These are phyloP conservation scores for Ceratocystis huliohia DNA, from an alignment of 2,329 filamentous ascomycete genomes.

Conservation along the genomic window DNA sequence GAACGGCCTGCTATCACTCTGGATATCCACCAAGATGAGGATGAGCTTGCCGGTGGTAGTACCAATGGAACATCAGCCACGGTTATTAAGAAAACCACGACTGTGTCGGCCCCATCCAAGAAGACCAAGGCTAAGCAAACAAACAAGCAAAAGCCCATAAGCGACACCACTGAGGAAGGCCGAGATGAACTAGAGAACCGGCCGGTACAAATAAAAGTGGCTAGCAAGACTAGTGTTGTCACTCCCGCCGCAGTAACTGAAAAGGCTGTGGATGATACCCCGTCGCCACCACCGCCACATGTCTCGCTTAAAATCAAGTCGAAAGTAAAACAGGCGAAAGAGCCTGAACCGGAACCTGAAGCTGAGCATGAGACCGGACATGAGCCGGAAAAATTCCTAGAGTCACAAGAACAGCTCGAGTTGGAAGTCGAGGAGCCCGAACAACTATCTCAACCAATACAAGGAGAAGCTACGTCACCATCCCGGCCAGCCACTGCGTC, in stretches of 20 bases:
- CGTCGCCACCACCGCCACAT: slow-evolving; percentile 8
- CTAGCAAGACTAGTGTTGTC: neutral
- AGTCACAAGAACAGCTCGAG: slow-evolving; percentile 15
- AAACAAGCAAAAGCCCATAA: slow-evolving; percentile 21
- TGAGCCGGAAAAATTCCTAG: neutral
- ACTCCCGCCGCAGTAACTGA: neutral
- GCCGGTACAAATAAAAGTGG: slow-evolving; percentile 16
- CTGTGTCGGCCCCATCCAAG: slow-evolving; percentile 27
- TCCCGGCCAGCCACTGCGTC: slow-evolving; percentile 27
- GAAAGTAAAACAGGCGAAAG: neutral
- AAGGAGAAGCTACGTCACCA: slow-evolving; percentile 20
- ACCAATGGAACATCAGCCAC: slow-evolving; percentile 34
- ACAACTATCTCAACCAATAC: slow-evolving; percentile 16
- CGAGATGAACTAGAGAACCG: slow-evolving; percentile 3
- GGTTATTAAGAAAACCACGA: slow-evolving; percentile 28
- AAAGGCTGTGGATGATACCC: neutral
- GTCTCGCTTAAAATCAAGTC: neutral
- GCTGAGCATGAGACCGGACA: neutral
- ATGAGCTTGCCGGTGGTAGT: slow-evolving; percentile 31
- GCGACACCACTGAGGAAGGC: neutral
- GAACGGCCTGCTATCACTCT: neutral
- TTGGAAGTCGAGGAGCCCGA: slow-evolving; percentile 19
- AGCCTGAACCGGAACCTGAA: slow-evolving; percentile 3
- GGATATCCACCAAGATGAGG: slow-evolving; percentile 21
- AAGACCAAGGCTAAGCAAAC: slow-evolving; percentile 14